Base-by-base conservation (phyloP, 179 eudicot genomes). In the Actinidia polygama region DNA sequence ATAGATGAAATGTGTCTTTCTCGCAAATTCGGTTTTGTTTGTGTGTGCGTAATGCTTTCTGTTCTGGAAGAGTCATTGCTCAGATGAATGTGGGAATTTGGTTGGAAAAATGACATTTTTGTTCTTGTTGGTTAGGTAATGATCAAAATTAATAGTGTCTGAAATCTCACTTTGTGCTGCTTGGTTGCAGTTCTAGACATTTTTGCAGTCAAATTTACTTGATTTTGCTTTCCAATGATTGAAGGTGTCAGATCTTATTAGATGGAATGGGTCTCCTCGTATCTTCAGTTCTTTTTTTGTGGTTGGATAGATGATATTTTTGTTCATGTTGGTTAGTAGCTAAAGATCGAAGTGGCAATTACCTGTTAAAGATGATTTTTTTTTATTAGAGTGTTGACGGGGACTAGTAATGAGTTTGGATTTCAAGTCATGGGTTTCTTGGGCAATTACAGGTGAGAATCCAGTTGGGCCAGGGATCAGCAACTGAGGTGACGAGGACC, bases 381-480 rank as follows among this genome's bases (percentile, higher is more conserved):
- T 67, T 14, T 46, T 14, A 68, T 5, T 68, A 18, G 18, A 0
- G 71, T 79, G n/a, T n/a, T 68, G 15, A 54, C 21, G 36, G 73
- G 50, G 23, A 64, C 78, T 72, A 24, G 7, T 58, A 21, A 11
- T 21, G 16, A 6, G 73, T 80, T 80, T 16, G 50, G 50, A n/a
- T 68, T 68, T 68, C n/a, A 68, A 16, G 68, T 7, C 21, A 63
- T 62, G 57, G 80, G 7, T 80, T 80, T 77, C 44, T 74, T 80
- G 72, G 57, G 62, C 62, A 70, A 66, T 59, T 54, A 59, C 89
- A 94, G 98, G 98, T 94, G 74, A 91, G 99, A 78, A 89, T 95
- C 69, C 99, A 95, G 79, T 63, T 95, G 85, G 99, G 99, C n/a
- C 98, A 95, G 81, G 99, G 99, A 67, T 95, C 99, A 47, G 98